Conservation (phyloP, 768 basidiomycete species). For the Leccinum disarticulatum region DNA sequence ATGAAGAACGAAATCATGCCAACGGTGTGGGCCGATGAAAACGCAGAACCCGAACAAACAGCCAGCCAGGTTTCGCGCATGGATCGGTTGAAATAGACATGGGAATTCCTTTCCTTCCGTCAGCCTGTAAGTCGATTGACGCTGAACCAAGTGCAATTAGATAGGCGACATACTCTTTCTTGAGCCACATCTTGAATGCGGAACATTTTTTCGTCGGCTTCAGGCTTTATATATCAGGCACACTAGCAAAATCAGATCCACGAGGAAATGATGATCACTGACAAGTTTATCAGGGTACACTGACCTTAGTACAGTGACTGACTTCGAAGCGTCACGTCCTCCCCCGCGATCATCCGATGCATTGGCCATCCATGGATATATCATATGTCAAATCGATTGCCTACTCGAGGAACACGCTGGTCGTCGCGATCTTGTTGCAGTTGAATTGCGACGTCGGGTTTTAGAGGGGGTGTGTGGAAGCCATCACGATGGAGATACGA, state of each 20-base stretch:
- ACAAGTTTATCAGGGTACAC: not conserved
- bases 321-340: constrained; percentile 37
- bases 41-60: constrained; percentile 24
- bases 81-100: constrained; percentile 91
- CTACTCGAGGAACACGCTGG: constrained; percentile 55
- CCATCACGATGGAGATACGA: constrained; percentile 8
- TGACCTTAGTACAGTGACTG: constrained; percentile 25
- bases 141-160: not conserved
- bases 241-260: not conserved
- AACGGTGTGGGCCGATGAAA: not conserved
- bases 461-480: constrained; percentile 4
- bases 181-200: constrained; percentile 80
- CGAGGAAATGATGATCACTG: too few relatives aligned
- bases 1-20: too few relatives aligned
- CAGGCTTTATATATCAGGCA: not conserved
- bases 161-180: constrained; percentile 55
- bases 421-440: constrained; percentile 48
- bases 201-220: constrained; percentile 55
- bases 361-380: constrained; percentile 46
- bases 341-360: constrained; percentile 42
- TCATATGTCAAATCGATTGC: constrained; percentile 45
- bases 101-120: constrained; percentile 86
- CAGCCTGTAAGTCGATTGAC: constrained; percentile 46
- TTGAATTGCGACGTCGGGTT: constrained; percentile 58
- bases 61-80: constrained; percentile 76